Evolutionary conservation across 805 yeast genomes (phyloP).

Genomic region (Lipomyces kockii): DNA sequence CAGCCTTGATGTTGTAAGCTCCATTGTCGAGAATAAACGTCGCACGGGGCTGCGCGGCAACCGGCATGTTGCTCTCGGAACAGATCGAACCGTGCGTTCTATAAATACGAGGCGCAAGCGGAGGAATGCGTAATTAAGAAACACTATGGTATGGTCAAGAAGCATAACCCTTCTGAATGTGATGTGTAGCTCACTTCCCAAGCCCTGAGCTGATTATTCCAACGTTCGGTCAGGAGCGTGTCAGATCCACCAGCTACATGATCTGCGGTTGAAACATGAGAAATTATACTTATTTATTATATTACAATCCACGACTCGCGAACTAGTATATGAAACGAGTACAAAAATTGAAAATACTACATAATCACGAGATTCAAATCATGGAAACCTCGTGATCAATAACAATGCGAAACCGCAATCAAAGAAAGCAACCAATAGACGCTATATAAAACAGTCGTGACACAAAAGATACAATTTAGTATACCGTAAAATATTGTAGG

Average conservation of each 20-base stretch:
- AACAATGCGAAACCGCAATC: not conserved
- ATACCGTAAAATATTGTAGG: not conserved
- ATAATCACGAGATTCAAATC: not conserved
- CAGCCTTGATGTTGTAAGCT: slow-evolving; percentile 76
- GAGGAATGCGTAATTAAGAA: not conserved
- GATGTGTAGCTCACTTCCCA: not conserved
- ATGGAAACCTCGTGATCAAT: not conserved
- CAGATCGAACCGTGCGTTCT: not conserved
- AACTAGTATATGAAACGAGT: not conserved
- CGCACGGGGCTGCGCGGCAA: slow-evolving; percentile 16
- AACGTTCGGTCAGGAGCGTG: not conserved
- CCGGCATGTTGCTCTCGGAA: slow-evolving; percentile 7
- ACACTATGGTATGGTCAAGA: not conserved
- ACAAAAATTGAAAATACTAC: slow-evolving; percentile 5
- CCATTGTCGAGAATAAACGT: slow-evolving; percentile 84
- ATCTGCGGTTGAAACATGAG: not conserved
- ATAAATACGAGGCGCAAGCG: not conserved
- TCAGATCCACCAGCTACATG: not conserved
- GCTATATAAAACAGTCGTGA: slow-evolving; percentile 8
- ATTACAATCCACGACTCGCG: not conserved
- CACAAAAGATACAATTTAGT: not conserved
- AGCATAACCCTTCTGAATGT: not conserved
- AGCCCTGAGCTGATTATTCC: not conserved
- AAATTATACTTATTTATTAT: not conserved
- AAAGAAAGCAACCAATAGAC: slow-evolving; percentile 4